A percentile compares a stretch with the other conserved stretches of the same genome.
Conservation (phyloP, 2,329 filamentous ascomycete genomes). For the Aureobasidium pullulans region DNA sequence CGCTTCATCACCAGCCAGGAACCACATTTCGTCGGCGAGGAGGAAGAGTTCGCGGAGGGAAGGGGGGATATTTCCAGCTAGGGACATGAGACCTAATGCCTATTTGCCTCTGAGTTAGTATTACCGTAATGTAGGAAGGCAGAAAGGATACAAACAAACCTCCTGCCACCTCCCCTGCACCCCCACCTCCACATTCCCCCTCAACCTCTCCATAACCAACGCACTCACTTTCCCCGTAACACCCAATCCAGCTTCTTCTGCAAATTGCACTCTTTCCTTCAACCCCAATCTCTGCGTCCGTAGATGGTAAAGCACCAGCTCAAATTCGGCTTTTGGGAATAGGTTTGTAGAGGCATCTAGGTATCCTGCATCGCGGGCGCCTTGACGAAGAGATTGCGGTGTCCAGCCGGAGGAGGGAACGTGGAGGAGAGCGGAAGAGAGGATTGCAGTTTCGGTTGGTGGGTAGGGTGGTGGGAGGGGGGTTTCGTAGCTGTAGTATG, state of each 20-base stretch:
- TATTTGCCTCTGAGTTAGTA: slow-evolving; percentile 27
- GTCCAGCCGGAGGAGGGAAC: slow-evolving; percentile 82
- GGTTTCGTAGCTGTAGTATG: slow-evolving; percentile 71
- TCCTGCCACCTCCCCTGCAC: slow-evolving; percentile 79
- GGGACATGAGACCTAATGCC: slow-evolving; percentile 86
- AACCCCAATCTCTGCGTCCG: slow-evolving; percentile 58
- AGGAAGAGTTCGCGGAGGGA: slow-evolving; percentile 72
- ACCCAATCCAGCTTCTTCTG: slow-evolving; percentile 33
- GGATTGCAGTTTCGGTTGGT: slow-evolving; percentile 64
- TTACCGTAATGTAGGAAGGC: background rate
- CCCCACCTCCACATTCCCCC: slow-evolving; percentile 55
- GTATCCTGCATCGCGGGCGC: slow-evolving; percentile 77
- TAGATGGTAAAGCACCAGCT: slow-evolving; percentile 73
- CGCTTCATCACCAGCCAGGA: slow-evolving; percentile 70
- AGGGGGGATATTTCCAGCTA: slow-evolving; percentile 66
- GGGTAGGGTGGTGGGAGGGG: slow-evolving; percentile 57
- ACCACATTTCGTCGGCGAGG: slow-evolving; percentile 89
- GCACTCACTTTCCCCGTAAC: slow-evolving; percentile 59
- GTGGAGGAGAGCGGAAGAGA: slow-evolving; percentile 70
- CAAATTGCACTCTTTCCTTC: slow-evolving; percentile 40
- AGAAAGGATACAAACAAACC: slow-evolving; percentile 30
- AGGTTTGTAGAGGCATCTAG: slow-evolving; percentile 79
- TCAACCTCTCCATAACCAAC: slow-evolving; percentile 68
- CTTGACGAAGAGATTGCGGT: slow-evolving; percentile 60
- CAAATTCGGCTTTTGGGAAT: slow-evolving; percentile 71